Conservation (phyloP, 1,139 yeast species). For the Pichia sp. region DNA sequence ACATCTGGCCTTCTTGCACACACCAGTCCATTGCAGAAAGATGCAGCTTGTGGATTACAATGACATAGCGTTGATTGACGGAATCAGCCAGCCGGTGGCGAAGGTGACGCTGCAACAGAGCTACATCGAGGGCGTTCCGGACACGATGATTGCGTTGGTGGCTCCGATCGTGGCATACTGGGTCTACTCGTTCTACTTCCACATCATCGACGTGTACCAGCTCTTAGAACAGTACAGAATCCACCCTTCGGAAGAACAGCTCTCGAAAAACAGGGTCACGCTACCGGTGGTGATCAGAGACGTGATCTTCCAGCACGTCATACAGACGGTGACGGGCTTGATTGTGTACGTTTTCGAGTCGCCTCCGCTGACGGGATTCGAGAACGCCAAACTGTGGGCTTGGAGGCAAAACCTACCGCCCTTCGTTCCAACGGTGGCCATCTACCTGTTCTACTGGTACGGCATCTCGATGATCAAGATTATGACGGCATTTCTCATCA, state of each 20-base stretch:
- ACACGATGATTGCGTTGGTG: slow-evolving; percentile 65
- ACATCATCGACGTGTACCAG: slow-evolving; percentile 65
- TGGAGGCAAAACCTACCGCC: slow-evolving; percentile 50
- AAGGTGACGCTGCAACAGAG: slow-evolving; percentile 33
- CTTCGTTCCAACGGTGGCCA: slow-evolving; percentile 40
- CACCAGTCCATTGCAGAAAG: not conserved
- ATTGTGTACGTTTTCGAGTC: slow-evolving; percentile 55
- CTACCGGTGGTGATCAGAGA: slow-evolving; percentile 68
- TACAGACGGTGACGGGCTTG: slow-evolving; percentile 72
- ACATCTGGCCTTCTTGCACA: not conserved
- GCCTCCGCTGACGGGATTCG: slow-evolving; percentile 67
- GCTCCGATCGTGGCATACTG: slow-evolving; percentile 83
- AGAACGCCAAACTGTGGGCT: slow-evolving; percentile 63
- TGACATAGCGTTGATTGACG: slow-evolving; percentile 23
- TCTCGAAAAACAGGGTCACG: slow-evolving; percentile 68
- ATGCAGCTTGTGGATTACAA: slow-evolving; percentile 18
- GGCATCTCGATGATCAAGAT: slow-evolving; percentile 55
- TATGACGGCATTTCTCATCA: slow-evolving; percentile 58
- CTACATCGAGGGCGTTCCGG: slow-evolving; percentile 59
- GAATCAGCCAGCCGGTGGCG: slow-evolving; percentile 18
- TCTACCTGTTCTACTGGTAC: slow-evolving; percentile 52
- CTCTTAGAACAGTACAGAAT: slow-evolving; percentile 80
- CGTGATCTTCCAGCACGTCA: slow-evolving; percentile 75
- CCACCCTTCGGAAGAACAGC: slow-evolving; percentile 86
- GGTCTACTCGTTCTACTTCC: slow-evolving; percentile 70